These are phyloP conservation scores for Pogostemon cablin DNA, from an alignment of 257 asterid species.

Conservation along the genomic window DNA sequence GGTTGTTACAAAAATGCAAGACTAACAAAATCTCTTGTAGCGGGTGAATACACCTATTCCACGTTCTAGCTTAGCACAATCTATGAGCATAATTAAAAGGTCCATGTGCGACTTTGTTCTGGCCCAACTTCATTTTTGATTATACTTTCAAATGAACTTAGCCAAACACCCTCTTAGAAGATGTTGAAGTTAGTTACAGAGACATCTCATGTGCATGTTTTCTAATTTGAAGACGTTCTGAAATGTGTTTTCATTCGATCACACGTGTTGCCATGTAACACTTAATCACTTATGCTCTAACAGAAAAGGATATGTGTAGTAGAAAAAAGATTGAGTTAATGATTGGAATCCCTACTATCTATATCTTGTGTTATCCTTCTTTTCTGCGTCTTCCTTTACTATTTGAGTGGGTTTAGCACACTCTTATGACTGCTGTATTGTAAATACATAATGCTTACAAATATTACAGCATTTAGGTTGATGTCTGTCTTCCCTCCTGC, in stretches of 20 bases:
- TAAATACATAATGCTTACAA: slow-evolving; percentile 34
- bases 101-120: background rate
- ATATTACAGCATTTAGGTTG: slow-evolving; percentile 85
- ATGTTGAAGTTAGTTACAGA: background rate
- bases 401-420: slow-evolving; percentile 1
- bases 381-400: slow-evolving; percentile 9
- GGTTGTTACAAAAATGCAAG: no score
- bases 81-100: slow-evolving; percentile 2
- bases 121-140: background rate
- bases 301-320: background rate
- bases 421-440: background rate
- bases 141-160: no score
- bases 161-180: background rate
- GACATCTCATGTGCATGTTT: background rate
- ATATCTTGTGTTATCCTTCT: slow-evolving; percentile 8
- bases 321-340: background rate
- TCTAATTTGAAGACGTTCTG: slow-evolving; percentile 6
- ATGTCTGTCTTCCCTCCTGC: slow-evolving; percentile 84
- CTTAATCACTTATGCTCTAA: background rate
- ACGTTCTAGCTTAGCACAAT: slow-evolving; percentile 2
- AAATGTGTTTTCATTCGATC: background rate
- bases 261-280: background rate
- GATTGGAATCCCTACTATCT: slow-evolving; percentile 5
- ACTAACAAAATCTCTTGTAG: background rate
- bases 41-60: background rate